Evolutionary conservation across 2,329 filamentous ascomycete species (phyloP).

Genomic region (Stachybotrys chartarum): DNA sequence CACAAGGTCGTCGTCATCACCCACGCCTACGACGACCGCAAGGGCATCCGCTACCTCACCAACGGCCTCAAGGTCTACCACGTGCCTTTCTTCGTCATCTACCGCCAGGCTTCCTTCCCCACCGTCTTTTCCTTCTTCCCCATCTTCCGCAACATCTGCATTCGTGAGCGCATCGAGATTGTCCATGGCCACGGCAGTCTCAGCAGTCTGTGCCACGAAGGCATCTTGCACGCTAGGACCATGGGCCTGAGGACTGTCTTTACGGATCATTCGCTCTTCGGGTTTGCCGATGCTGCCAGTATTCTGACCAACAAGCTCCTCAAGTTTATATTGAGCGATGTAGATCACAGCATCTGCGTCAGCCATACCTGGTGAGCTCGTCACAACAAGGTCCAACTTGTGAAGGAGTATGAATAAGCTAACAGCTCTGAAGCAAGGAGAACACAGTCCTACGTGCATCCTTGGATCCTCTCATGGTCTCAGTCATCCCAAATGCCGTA

Average conservation of each 20-base stretch:
- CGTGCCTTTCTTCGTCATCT: slow-evolving; percentile 92
- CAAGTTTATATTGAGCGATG: slow-evolving; percentile 92
- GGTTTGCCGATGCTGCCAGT: slow-evolving; percentile 91
- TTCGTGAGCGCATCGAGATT: slow-evolving; percentile 91
- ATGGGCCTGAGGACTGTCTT: slow-evolving; percentile 97
- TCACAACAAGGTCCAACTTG: neutral
- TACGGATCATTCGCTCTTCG: slow-evolving; percentile 95
- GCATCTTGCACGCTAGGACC: slow-evolving; percentile 86
- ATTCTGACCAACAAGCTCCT: slow-evolving; percentile 96
- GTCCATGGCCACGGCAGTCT: slow-evolving; percentile 96
- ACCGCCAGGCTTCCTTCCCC: slow-evolving; percentile 86
- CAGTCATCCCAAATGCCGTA: slow-evolving; percentile 94
- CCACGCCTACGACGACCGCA: slow-evolving; percentile 85
- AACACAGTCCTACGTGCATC: slow-evolving; percentile 94
- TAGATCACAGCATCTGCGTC: slow-evolving; percentile 97
- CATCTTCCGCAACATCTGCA: slow-evolving; percentile 91
- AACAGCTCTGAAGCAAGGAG: slow-evolving; percentile 63
- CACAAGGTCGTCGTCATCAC: slow-evolving; percentile 98
- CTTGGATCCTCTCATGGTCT: slow-evolving; percentile 93
- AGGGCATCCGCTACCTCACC: slow-evolving; percentile 88
- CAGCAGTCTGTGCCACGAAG: slow-evolving; percentile 89
- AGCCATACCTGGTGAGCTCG: slow-evolving; percentile 82
- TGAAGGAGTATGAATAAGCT: too few species aligned
- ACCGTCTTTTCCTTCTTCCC: slow-evolving; percentile 99
- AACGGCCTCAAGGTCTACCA: slow-evolving; percentile 99